A percentile compares a stretch with the other conserved stretches of the same genome.
Conservation (phyloP, 108 stramenopile genomes). For the Cylindrotheca closterium region DNA sequence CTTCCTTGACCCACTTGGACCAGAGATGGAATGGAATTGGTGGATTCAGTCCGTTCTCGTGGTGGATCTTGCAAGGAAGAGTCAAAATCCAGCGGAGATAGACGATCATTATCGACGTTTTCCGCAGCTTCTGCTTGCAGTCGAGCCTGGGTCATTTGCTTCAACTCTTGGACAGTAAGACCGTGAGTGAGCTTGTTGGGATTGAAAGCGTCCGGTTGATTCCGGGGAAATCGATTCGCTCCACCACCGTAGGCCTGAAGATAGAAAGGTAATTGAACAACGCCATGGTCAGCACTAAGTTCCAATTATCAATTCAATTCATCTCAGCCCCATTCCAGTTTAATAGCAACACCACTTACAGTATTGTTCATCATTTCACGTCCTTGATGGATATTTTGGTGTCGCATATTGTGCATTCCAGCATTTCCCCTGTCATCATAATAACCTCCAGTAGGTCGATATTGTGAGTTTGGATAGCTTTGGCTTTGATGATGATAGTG, state of each 20-base stretch:
- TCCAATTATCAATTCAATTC: no score
- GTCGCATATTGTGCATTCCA: neutral
- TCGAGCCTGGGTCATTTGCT: constrained; percentile 90
- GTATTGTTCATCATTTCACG: neutral
- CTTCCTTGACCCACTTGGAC: constrained; percentile 16
- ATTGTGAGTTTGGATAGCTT: neutral
- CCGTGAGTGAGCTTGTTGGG: constrained; percentile 80
- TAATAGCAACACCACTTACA: no score
- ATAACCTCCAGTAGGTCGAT: neutral
- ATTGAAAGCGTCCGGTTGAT: neutral
- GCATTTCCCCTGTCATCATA: neutral
- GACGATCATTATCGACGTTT: constrained; percentile 2
- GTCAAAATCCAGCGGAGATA: constrained; percentile 35
- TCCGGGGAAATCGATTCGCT: constrained; percentile 2
- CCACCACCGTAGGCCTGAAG: neutral
- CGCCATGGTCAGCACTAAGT: no score
- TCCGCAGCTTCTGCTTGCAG: constrained; percentile 72
- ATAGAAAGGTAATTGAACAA: neutral
- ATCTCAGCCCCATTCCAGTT: no score
- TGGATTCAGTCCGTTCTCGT: constrained; percentile 18
- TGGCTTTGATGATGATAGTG: neutral
- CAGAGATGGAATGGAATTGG: constrained; percentile 33
- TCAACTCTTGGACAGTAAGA: constrained; percentile 90
- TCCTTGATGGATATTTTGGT: neutral
- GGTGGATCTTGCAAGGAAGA: neutral